Percentiles rank a stretch among this genome's conserved stretches.
Conservation (phyloP, 1,284 basidiomycete genomes). For the Fereydounia khargensis region DNA sequence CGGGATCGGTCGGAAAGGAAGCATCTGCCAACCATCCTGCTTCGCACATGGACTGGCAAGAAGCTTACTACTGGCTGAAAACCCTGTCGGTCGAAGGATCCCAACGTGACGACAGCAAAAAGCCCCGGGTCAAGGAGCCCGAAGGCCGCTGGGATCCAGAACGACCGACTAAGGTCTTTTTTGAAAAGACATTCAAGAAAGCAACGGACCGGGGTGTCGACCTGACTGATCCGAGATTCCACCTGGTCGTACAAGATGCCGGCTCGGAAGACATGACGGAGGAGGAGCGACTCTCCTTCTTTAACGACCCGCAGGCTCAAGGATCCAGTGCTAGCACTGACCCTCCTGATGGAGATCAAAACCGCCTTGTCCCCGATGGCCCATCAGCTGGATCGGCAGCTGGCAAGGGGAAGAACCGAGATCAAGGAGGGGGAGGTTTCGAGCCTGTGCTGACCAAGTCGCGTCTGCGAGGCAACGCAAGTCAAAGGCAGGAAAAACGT, state of each 20-base stretch:
- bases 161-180: constrained; percentile 22
- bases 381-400: background rate
- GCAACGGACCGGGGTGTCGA: constrained; percentile 22
- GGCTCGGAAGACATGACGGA: constrained; percentile 21
- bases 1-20: no score
- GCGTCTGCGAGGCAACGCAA: constrained; percentile 26
- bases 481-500: constrained; percentile 15
- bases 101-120: background rate
- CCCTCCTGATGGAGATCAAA: no score
- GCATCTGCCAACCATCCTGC: no score
- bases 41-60: no score
- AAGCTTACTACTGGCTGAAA: no score
- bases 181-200: constrained; percentile 32
- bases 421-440: background rate
- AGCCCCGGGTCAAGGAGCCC: constrained; percentile 1
- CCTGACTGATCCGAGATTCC: constrained; percentile 22
- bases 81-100: background rate
- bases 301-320: constrained; percentile 10
- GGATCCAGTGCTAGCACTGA: background rate
- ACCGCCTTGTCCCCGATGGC: background rate
- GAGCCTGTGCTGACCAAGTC: constrained; percentile 28
- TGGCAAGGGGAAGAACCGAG: background rate
- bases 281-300: background rate
- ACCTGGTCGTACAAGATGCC: constrained; percentile 30
- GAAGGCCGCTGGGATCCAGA: constrained; percentile 23